Evolutionary conservation across 441 rosid species (phyloP), one percentile per base, ranked within the genome.

Genomic region (Adansonia gregorii): DNA sequence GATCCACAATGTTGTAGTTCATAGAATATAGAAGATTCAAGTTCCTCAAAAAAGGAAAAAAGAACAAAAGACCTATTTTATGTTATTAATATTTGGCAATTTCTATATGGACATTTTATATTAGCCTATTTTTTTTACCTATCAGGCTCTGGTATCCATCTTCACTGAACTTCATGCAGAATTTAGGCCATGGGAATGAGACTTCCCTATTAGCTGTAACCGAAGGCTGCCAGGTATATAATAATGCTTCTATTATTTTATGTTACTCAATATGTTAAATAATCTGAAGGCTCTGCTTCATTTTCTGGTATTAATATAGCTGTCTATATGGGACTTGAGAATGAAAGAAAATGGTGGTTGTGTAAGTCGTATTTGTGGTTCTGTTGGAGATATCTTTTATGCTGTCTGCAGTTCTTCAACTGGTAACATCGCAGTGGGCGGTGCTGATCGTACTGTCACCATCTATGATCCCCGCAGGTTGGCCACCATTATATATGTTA

Each of bases 381-480:
- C 95, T 66, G 45, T 82, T 75, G 93, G 95, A 72, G 88, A 89
- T 79, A 78, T 35, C 69, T 75, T 87, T 66, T 91, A 89, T 75
- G 79, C 92, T 65, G 90, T 88, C 67, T 89, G 91, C 79, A 73
- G 88, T 79, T 89, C 93, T 39, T 78, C 89, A 41, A 78, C 83
- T 17, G 90, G 92, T 51, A 83, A 82, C 76, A 73, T 91, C 56
- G 92, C 93, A 63, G 90, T 88, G 10, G 93, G 90, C 46, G 95
- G 93, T 43, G 89, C 90, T 82, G 93, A 89, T 83, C 92, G 92
- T 51, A 86, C 89, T 3, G 90, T 91, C 70, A 85, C 92, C 45
- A 75, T 91, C 59, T 91, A 89, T 86, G 95, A 89, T 88, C 92
- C 95, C 74, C 92, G 93, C 84, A 89, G 92, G 95, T 91, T 75